A percentile compares a stretch with the other conserved stretches of the same genome.
Evolutionary conservation across 306 rosid species (phyloP).

Genomic region (Pyrus betulifolia): DNA sequence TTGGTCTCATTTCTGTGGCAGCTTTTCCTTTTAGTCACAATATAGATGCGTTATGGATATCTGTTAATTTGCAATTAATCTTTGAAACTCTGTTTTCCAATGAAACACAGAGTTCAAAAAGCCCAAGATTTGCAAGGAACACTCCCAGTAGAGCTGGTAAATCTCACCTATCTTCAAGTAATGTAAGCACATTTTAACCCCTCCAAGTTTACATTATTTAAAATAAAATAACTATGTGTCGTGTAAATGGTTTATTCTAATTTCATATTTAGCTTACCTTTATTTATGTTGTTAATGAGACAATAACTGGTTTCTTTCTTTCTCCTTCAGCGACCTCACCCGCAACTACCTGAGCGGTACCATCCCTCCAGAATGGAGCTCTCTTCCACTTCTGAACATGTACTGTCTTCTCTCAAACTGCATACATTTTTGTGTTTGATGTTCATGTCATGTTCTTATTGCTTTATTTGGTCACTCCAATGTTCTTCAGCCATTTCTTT

Average conservation of each 20-base stretch:
- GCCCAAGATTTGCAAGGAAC: slow-evolving; percentile 45
- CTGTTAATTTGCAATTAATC: not conserved
- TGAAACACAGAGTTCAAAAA: slow-evolving; percentile 33
- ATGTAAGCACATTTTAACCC: slow-evolving; percentile 23
- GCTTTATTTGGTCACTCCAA: not conserved
- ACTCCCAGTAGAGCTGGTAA: slow-evolving; percentile 38
- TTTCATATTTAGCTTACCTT: not conserved
- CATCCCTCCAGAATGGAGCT: slow-evolving; percentile 26
- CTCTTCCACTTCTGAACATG: slow-evolving; percentile 9
- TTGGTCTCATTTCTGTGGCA: not conserved
- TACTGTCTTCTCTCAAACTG: not conserved
- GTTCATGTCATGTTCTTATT: not conserved
- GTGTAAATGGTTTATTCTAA: not conserved
- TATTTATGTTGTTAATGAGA: not conserved
- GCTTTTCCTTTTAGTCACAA: too few species aligned
- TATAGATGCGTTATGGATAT: not conserved
- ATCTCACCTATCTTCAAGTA: slow-evolving; percentile 40
- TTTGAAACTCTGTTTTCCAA: not conserved
- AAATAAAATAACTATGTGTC: not conserved
- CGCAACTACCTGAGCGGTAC: slow-evolving; percentile 30
- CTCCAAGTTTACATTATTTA: not conserved
- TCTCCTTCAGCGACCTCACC: slow-evolving; percentile 22
- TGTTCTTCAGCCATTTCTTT: not conserved
- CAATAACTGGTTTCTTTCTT: not conserved
- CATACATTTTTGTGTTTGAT: not conserved